Conservation (phyloP, 1,284 basidiomycete species). For the Termitomyces sp. region DNA sequence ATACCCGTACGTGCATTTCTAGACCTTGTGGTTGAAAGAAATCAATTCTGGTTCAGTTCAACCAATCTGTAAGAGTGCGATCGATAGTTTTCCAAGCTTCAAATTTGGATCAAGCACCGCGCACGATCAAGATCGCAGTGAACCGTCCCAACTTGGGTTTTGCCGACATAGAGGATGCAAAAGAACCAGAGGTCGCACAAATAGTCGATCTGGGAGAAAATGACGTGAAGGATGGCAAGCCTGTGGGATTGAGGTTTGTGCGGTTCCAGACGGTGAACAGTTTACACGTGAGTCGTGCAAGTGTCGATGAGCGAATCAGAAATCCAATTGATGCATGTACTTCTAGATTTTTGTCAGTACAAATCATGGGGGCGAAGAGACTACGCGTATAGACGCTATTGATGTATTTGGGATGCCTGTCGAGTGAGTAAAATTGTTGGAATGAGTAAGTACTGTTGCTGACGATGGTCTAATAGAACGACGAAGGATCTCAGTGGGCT, state of each 20-base stretch:
- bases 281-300: conserved; percentile 51
- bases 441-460: conserved; percentile 3
- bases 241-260: conserved; percentile 64
- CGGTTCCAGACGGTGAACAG: conserved; percentile 76
- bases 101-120: conserved; percentile 53
- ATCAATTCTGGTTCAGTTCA: conserved; percentile 49
- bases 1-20: conserved; percentile 50
- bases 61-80: conserved; percentile 72
- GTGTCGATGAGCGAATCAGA: neutral
- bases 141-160: conserved; percentile 69
- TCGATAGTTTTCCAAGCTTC: conserved; percentile 60
- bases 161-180: conserved; percentile 52
- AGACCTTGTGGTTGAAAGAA: neutral
- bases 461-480: conserved; percentile 31
- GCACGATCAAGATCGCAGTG: conserved; percentile 61
- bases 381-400: conserved; percentile 73
- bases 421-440: conserved; percentile 40
- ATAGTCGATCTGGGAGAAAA: conserved; percentile 47
- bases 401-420: conserved; percentile 67
- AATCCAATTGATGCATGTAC: neutral
- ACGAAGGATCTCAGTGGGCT: conserved; percentile 56
- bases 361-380: conserved; percentile 71
- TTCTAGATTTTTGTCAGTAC: conserved; percentile 72
- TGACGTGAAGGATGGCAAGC: conserved; percentile 52
- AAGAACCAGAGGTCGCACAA: conserved; percentile 50